phyloP scores from a whole-genome alignment of 1,284 basidiomycete species.

The Cryptococcus wingfieldii region DNA sequence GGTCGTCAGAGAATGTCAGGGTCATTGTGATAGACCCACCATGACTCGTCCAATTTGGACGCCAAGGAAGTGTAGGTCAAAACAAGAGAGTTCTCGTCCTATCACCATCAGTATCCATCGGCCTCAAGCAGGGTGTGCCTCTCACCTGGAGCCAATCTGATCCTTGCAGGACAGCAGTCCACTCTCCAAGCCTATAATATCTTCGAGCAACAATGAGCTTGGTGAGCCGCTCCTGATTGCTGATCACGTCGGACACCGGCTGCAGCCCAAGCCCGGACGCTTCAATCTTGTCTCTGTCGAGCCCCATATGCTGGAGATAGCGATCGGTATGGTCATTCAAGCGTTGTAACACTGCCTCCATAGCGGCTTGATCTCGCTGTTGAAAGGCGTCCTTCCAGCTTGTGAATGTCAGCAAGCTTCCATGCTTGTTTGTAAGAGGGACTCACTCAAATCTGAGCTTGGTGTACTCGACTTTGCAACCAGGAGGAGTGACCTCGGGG shows the following conservation, averaged over 20 bases:
- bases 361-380: conserved; percentile 2
- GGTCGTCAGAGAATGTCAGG: background rate
- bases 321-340: conserved; percentile 22
- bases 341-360: conserved; percentile 12
- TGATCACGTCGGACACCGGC: conserved; percentile 11
- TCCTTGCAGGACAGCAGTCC: conserved; percentile 32
- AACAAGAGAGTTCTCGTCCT: conserved; percentile 34
- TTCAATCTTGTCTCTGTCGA: conserved; percentile 16
- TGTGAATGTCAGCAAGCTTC: background rate
- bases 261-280: conserved; percentile 23
- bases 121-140: background rate
- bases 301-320: conserved; percentile 18
- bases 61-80: conserved; percentile 31
- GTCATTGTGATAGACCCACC: conserved; percentile 21
- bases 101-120: background rate
- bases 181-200: conserved; percentile 34
- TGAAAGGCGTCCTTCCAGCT: conserved; percentile 23
- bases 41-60: conserved; percentile 32
- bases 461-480: conserved; percentile 39
- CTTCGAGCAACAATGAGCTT: conserved; percentile 23
- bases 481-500: conserved; percentile 19
- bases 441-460: conserved; percentile 35
- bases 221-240: background rate
- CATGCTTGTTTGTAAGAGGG: background rate
- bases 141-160: conserved; percentile 31